Percentiles rank a stretch among this genome's conserved stretches.
Conservation (phyloP, 2,329 filamentous ascomycete species). For the Monosporascus sp. region DNA sequence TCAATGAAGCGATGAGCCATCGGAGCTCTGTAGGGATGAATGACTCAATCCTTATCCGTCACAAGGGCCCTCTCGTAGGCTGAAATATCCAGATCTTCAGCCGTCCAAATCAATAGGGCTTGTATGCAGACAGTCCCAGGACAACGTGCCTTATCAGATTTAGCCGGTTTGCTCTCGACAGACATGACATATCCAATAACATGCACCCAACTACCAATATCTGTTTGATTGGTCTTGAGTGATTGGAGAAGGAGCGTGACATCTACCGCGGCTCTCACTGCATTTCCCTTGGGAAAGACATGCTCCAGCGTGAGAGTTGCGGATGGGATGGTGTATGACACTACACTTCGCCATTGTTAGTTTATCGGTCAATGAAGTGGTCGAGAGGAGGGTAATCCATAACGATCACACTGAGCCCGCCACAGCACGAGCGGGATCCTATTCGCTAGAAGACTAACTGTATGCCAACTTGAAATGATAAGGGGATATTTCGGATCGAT, state of each 20-base stretch:
- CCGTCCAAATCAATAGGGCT: constrained; percentile 71
- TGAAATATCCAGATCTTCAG: constrained; percentile 65
- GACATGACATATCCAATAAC: constrained; percentile 71
- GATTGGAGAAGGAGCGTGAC: constrained; percentile 64
- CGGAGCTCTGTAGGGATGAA: not conserved
- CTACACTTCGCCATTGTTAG: constrained; percentile 38
- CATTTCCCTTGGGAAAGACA: constrained; percentile 45
- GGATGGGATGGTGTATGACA: constrained; percentile 43
- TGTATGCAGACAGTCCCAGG: constrained; percentile 49
- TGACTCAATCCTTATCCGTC: constrained; percentile 17
- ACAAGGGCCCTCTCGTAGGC: constrained; percentile 61
- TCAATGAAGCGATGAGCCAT: too few relatives aligned
- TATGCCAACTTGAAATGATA: too few relatives aligned
- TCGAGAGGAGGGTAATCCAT: constrained; percentile 3
- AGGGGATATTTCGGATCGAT: not conserved
- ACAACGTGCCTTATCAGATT: constrained; percentile 4
- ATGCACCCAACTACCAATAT: constrained; percentile 82
- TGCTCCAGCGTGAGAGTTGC: constrained; percentile 66
- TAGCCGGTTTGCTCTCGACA: constrained; percentile 5
- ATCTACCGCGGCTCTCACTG: constrained; percentile 57
- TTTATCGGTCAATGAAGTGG: constrained; percentile 4
- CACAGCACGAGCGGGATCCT: too few relatives aligned
- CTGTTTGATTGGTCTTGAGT: constrained; percentile 57
- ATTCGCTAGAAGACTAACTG: too few relatives aligned
- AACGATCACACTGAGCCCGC: too few relatives aligned